Conservation (phyloP, 2,329 filamentous ascomycete genomes). For the Cryphonectria carpinicola region DNA sequence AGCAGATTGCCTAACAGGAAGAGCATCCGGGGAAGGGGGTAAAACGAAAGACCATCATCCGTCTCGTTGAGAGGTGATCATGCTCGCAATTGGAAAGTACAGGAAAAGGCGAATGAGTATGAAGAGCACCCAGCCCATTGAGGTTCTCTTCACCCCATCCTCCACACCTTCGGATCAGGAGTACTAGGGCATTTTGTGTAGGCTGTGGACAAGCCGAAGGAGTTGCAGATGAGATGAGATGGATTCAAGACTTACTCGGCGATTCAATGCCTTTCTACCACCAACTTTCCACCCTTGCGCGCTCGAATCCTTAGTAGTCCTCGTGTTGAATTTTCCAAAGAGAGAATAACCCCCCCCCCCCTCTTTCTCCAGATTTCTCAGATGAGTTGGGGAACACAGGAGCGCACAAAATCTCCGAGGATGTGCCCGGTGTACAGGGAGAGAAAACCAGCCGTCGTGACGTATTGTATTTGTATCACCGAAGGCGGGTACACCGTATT, state of each 20-base stretch:
- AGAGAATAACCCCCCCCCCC: background rate
- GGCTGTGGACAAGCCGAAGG: background rate
- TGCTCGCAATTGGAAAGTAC: background rate
- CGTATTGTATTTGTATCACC: background rate
- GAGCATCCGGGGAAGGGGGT: background rate
- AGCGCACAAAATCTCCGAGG: background rate
- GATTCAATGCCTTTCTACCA: background rate
- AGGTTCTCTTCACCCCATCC: too few relatives aligned
- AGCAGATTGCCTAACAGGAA: background rate
- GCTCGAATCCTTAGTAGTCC: background rate
- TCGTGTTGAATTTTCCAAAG: background rate
- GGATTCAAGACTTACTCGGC: conserved; percentile 8
- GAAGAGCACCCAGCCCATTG: background rate
- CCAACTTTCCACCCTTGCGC: background rate
- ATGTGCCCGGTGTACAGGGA: background rate
- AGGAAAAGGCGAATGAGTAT: background rate
- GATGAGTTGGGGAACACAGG: background rate
- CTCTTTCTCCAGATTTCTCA: background rate
- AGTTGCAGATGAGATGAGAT: background rate
- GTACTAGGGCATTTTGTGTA: background rate
- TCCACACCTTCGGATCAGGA: background rate
- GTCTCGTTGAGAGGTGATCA: background rate
- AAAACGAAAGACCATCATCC: too few relatives aligned
- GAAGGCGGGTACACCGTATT: background rate
- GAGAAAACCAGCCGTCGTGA: background rate